Conservation (phyloP, 768 basidiomycete genomes). For the Aureoboletus auriporus region DNA sequence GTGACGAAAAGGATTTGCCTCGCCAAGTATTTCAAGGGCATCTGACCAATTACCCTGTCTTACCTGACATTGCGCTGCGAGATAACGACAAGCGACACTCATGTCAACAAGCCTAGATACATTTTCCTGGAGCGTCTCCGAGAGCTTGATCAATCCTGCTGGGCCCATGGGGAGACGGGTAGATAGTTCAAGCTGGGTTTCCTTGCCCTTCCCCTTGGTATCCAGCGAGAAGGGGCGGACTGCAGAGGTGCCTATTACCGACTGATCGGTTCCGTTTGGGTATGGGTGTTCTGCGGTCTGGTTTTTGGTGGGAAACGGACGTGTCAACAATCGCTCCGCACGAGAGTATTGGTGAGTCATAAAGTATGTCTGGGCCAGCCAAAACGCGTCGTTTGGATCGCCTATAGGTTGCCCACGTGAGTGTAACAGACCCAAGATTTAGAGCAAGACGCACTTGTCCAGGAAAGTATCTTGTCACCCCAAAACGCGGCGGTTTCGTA, state of each 20-base stretch:
- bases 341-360: slow-evolving; percentile 94
- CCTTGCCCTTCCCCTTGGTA: slow-evolving; percentile 62
- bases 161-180: slow-evolving; percentile 69
- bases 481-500: slow-evolving; percentile 97
- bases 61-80: slow-evolving; percentile 92
- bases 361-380: slow-evolving; percentile 98
- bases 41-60: slow-evolving; percentile 90
- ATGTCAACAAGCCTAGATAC: slow-evolving; percentile 85
- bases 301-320: slow-evolving; percentile 67
- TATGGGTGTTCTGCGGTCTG: slow-evolving; percentile 34
- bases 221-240: slow-evolving; percentile 40
- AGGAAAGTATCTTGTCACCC: slow-evolving; percentile 95
- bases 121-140: slow-evolving; percentile 57
- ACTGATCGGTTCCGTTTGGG: slow-evolving; percentile 21
- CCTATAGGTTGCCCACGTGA: slow-evolving; percentile 40
- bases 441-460: slow-evolving; percentile 73
- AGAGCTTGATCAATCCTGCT: slow-evolving; percentile 65
- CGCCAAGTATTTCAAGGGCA: slow-evolving; percentile 89
- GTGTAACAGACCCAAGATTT: slow-evolving; percentile 7
- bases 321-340: slow-evolving; percentile 84
- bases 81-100: slow-evolving; percentile 93
- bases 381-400: slow-evolving; percentile 97
- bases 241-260: slow-evolving; percentile 22
- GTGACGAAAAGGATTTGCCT: slow-evolving; percentile 82
- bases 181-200: slow-evolving; percentile 39